Percentiles rank a stretch among this genome's conserved stretches.
These are phyloP conservation scores for Fusarium globosum DNA, from an alignment of 2,329 filamentous ascomycete genomes.

Conservation along the genomic window DNA sequence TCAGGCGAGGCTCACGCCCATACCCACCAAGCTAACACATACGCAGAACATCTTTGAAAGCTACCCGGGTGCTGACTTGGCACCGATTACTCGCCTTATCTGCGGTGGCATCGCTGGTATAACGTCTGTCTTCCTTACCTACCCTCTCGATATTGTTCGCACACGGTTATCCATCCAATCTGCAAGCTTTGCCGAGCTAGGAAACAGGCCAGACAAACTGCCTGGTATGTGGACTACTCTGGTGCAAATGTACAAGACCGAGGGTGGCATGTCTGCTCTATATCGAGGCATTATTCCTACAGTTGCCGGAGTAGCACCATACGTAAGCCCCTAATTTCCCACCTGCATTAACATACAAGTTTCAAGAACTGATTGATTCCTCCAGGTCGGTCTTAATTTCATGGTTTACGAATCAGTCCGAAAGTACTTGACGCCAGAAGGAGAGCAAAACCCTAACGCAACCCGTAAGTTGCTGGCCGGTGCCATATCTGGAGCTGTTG, in stretches of 20 bases:
- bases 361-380: constrained; percentile 4
- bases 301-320: constrained; percentile 93
- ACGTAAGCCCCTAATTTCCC: constrained; percentile 64
- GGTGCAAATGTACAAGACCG: constrained; percentile 85
- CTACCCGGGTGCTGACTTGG: constrained; percentile 77
- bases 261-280: constrained; percentile 86
- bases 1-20: too few relatives aligned
- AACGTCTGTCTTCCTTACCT: constrained; percentile 94
- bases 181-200: constrained; percentile 88
- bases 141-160: constrained; percentile 96
- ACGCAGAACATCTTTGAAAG: constrained; percentile 77
- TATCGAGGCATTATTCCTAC: constrained; percentile 96
- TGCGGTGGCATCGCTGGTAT: constrained; percentile 94
- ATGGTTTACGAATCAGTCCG: constrained; percentile 96
- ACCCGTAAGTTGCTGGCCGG: constrained; percentile 87
- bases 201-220: constrained; percentile 71
- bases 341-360: not conserved
- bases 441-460: constrained; percentile 83
- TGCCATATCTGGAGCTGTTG: constrained; percentile 93
- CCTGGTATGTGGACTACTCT: constrained; percentile 95
- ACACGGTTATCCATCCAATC: constrained; percentile 97
- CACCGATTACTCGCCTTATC: constrained; percentile 79
- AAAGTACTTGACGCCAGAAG: constrained; percentile 85
- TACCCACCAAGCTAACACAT: constrained; percentile 5
- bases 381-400: constrained; percentile 91